These are phyloP conservation scores for Ceratocystis lukuohia DNA, from an alignment of 2,329 filamentous ascomycete species.

Conservation along the genomic window DNA sequence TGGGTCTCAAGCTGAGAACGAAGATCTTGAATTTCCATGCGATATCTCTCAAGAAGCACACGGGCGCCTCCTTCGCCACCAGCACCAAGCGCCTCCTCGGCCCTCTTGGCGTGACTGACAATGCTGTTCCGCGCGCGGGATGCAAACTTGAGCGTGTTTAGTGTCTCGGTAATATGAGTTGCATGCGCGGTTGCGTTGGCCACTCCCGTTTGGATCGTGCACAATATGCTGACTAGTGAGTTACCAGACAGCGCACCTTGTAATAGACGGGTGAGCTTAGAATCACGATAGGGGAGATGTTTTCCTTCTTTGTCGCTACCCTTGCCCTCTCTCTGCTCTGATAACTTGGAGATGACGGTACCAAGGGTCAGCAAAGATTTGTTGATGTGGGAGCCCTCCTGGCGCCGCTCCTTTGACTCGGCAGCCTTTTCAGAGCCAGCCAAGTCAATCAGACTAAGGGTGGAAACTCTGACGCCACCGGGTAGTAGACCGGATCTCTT, in stretches of 20 bases:
- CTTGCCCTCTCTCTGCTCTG: conserved; percentile 64
- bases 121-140: conserved; percentile 96
- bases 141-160: conserved; percentile 95
- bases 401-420: conserved; percentile 83
- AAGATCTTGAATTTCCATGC: conserved; percentile 80
- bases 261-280: conserved; percentile 84
- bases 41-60: conserved; percentile 81
- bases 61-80: conserved; percentile 76
- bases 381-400: conserved; percentile 96
- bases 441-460: conserved; percentile 86
- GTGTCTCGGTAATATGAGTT: conserved; percentile 70
- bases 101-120: conserved; percentile 88
- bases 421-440: conserved; percentile 93
- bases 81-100: conserved; percentile 70
- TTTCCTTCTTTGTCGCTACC: conserved; percentile 69
- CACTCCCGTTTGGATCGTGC: conserved; percentile 83
- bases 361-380: conserved; percentile 91
- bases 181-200: conserved; percentile 57
- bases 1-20: conserved; percentile 71
- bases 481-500: conserved; percentile 60
- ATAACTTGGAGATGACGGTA: conserved; percentile 87
- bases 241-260: conserved; percentile 88
- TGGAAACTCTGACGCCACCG: conserved; percentile 88
- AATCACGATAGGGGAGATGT: conserved; percentile 92
- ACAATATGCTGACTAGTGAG: conserved; percentile 92